phyloP scores from a whole-genome alignment of 805 yeast genomes.

The Saturnispora sekii region DNA sequence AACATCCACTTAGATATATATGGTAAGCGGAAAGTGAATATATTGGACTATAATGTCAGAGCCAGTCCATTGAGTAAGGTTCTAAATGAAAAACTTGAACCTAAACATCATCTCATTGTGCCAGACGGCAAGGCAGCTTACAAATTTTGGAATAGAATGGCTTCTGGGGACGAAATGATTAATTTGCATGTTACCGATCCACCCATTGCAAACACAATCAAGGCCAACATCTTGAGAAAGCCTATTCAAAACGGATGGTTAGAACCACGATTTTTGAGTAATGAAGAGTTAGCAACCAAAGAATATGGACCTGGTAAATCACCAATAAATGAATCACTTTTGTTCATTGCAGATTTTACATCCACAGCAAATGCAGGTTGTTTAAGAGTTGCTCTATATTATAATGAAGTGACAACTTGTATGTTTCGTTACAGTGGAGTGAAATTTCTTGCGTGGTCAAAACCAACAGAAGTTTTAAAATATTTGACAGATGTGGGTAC shows the following conservation, averaged over 20 bases:
- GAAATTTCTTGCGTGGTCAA: conserved; percentile 61
- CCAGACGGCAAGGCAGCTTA: conserved; percentile 16
- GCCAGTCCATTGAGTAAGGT: conserved; percentile 52
- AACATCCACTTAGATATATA: conserved; percentile 28
- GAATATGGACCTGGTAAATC: conserved; percentile 5
- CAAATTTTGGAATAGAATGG: conserved; percentile 19
- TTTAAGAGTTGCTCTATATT: conserved; percentile 27
- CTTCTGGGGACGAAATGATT: conserved; percentile 8
- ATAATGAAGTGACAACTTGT: conserved; percentile 22
- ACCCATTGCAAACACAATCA: conserved; percentile 12
- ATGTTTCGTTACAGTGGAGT: conserved; percentile 41
- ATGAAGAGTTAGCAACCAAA: background rate
- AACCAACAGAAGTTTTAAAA: conserved; percentile 50
- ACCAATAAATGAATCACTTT: conserved; percentile 21
- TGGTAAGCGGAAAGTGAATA: conserved; percentile 29
- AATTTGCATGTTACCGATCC: conserved; percentile 13
- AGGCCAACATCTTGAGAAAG: conserved; percentile 15
- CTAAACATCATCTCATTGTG: conserved; percentile 52
- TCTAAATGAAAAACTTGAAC: conserved; percentile 50
- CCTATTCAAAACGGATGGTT: conserved; percentile 37
- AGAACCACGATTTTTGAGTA: conserved; percentile 21
- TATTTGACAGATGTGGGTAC: conserved; percentile 48
- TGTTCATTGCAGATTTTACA: conserved; percentile 24
- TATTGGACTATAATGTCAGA: conserved; percentile 54
- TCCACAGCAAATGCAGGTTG: conserved; percentile 51